A percentile compares a stretch with the other conserved stretches of the same genome.
phyloP scores from a whole-genome alignment of 192 early-diverging fungal genomes.

The Backusella tarrabulga region DNA sequence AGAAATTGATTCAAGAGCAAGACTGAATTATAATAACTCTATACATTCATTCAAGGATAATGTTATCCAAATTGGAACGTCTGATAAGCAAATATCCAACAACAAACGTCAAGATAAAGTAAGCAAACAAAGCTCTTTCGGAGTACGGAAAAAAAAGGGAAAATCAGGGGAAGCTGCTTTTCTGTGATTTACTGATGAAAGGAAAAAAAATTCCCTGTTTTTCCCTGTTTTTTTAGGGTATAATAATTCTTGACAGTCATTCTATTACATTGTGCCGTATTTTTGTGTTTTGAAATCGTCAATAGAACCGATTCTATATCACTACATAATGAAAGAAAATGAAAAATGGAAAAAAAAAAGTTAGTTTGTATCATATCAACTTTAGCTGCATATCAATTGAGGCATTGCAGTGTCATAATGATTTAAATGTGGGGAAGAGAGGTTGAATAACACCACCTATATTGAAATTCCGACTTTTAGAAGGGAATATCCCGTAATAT shows the following conservation, averaged over 20 bases:
- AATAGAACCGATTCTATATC: background rate
- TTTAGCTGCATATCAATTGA: background rate
- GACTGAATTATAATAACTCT: background rate
- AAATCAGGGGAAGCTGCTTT: background rate
- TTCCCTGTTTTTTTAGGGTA: background rate
- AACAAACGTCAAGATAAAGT: background rate
- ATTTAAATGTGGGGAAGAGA: slow-evolving; percentile 1
- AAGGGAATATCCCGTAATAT: background rate
- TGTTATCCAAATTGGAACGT: background rate
- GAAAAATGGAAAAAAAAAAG: background rate
- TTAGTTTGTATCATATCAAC: background rate
- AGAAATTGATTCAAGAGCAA: background rate
- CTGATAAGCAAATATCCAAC: background rate
- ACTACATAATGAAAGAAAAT: background rate
- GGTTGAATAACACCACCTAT: background rate
- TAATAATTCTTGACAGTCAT: background rate
- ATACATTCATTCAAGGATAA: background rate
- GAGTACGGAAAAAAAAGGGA: background rate
- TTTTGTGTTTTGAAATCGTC: background rate
- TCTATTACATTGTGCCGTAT: background rate
- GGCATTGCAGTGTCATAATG: background rate
- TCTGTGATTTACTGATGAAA: background rate
- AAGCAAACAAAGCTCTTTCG: background rate
- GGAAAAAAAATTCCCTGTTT: background rate
- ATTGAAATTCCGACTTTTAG: background rate